phyloP scores from a whole-genome alignment of 2,329 filamentous ascomycete species.

The Pestalotiopsis sp. region DNA sequence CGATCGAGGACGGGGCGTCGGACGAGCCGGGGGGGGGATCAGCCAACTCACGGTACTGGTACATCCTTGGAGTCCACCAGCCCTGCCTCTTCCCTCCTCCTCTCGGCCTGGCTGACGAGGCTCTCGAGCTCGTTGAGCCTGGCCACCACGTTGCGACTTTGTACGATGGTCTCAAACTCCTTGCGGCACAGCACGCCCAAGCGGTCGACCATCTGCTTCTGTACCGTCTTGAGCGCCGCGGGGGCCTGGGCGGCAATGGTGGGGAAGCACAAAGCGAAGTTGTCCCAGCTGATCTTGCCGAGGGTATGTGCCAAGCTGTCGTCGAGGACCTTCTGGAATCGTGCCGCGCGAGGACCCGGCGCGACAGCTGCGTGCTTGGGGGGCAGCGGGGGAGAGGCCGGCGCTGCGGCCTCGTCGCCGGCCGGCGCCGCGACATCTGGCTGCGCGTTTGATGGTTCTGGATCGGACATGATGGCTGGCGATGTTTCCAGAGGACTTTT shows the following conservation, averaged over 20 bases:
- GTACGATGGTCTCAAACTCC: constrained; percentile 60
- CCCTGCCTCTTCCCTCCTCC: constrained; percentile 36
- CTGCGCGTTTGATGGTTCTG: neutral
- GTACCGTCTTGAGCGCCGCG: constrained; percentile 54
- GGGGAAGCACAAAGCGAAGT: constrained; percentile 64
- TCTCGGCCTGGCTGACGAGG: constrained; percentile 54
- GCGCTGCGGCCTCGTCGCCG: neutral
- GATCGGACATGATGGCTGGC: neutral
- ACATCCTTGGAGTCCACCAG: constrained; percentile 23
- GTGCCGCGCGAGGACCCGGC: constrained; percentile 59
- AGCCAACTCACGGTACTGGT: constrained; percentile 48
- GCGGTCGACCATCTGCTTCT: constrained; percentile 60
- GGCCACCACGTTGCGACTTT: constrained; percentile 53
- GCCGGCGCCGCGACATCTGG: neutral
- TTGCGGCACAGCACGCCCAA: constrained; percentile 56
- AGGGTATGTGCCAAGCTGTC: constrained; percentile 57
- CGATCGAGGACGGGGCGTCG: neutral
- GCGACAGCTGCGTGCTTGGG: constrained; percentile 43
- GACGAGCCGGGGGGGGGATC: neutral
- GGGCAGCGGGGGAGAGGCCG: constrained; percentile 42
- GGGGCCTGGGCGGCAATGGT: constrained; percentile 56
- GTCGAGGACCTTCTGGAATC: constrained; percentile 57
- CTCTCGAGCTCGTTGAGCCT: constrained; percentile 62
- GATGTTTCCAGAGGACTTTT: neutral
- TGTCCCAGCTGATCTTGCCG: constrained; percentile 55